Conservation (phyloP, 1,284 basidiomycete species). For the Moesziomyces globuligerus region DNA sequence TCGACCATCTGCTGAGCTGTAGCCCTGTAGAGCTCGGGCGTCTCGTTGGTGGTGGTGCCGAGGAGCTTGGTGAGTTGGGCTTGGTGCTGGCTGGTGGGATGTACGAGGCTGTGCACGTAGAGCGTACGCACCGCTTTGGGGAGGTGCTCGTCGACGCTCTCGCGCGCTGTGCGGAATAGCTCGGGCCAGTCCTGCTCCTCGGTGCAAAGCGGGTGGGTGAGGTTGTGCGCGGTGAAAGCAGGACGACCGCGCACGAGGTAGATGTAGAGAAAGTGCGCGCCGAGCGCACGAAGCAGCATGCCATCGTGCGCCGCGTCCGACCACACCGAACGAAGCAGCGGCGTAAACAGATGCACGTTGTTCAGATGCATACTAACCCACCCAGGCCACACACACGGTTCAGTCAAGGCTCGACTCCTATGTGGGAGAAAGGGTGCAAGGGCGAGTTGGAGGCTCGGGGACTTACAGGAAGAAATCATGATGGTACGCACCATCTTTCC, state of each 20-base stretch:
- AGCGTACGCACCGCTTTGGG: slow-evolving; percentile 34
- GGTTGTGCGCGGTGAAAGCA: slow-evolving; percentile 3
- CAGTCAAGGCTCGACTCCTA: no score
- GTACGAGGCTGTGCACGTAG: slow-evolving; percentile 13
- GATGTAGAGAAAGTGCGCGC: slow-evolving; percentile 19
- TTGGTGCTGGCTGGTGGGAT: background rate
- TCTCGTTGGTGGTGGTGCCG: background rate
- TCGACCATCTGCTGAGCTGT: slow-evolving; percentile 19
- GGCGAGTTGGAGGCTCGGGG: no score
- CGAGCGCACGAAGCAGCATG: slow-evolving; percentile 21
- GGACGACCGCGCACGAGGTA: slow-evolving; percentile 38
- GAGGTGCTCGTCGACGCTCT: slow-evolving; percentile 35
- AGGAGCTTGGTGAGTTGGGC: background rate
- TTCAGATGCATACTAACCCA: slow-evolving; percentile 35
- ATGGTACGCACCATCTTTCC: slow-evolving; percentile 6
- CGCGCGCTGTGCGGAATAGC: slow-evolving; percentile 8
- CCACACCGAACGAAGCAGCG: slow-evolving; percentile 8
- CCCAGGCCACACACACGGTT: background rate
- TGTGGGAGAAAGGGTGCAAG: background rate
- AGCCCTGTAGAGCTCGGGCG: slow-evolving; percentile 4
- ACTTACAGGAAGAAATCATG: slow-evolving; percentile 50
- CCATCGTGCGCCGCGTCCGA: background rate
- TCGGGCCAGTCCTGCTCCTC: slow-evolving; percentile 3
- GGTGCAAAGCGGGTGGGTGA: background rate
- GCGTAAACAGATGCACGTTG: slow-evolving; percentile 45